phyloP scores from a whole-genome alignment of 495 filamentous ascomycete genomes.

The Amphirosellinia nigrospora region DNA sequence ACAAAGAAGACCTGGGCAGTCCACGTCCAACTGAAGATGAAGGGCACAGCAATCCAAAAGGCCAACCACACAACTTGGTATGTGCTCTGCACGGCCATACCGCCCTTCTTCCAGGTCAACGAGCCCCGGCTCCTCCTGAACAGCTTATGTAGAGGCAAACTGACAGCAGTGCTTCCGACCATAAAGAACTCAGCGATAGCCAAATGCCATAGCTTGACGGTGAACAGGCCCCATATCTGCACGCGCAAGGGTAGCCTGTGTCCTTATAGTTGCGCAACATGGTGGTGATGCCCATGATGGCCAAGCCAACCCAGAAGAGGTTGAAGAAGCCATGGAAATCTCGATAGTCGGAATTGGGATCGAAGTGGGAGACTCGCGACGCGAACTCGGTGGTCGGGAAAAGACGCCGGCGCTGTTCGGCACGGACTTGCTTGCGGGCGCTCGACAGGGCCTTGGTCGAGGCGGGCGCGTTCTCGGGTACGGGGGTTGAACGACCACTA shows the following conservation, averaged over 20 bases:
- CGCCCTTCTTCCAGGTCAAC: slow-evolving; percentile 75
- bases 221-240: slow-evolving; percentile 85
- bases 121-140: slow-evolving; percentile 60
- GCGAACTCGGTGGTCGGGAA: slow-evolving; percentile 97
- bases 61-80: slow-evolving; percentile 80
- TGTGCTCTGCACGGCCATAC: slow-evolving; percentile 80
- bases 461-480: slow-evolving; percentile 89
- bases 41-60: slow-evolving; percentile 89
- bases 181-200: slow-evolving; percentile 83
- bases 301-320: slow-evolving; percentile 94
- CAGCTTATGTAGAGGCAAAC: slow-evolving; percentile 75
- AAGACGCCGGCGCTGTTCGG: slow-evolving; percentile 77
- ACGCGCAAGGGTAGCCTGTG: slow-evolving; percentile 82
- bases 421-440: slow-evolving; percentile 83
- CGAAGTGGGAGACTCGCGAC: slow-evolving; percentile 94
- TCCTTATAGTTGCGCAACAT: slow-evolving; percentile 92
- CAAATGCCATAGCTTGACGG: slow-evolving; percentile 85
- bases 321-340: slow-evolving; percentile 98
- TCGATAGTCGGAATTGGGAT: slow-evolving; percentile 86
- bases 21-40: slow-evolving; percentile 85
- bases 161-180: slow-evolving; percentile 74
- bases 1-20: slow-evolving; percentile 96
- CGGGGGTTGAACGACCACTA: slow-evolving; percentile 87
- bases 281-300: slow-evolving; percentile 95
- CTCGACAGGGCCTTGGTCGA: slow-evolving; percentile 84